Percentiles rank a stretch among this genome's conserved stretches.
Conservation (phyloP, 139 green algal genomes). For the Coelastrella sp. region DNA sequence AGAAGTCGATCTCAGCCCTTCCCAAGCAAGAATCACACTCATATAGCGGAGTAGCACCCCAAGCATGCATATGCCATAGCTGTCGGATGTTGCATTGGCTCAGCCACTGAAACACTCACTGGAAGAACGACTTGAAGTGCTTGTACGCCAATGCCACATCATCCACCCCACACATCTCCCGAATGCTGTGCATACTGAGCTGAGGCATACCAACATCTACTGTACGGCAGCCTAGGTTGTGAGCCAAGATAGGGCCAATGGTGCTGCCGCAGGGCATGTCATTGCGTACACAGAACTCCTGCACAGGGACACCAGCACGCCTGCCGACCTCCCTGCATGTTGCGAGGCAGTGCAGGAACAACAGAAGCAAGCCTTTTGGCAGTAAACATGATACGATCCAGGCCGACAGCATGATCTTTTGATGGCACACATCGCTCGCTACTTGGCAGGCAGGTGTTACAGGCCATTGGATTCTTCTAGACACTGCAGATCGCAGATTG, state of each 20-base stretch:
- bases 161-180: constrained; percentile 85
- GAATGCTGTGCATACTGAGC: constrained; percentile 88
- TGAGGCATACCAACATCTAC: constrained; percentile 90
- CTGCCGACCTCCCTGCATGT: constrained; percentile 57
- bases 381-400: constrained; percentile 85
- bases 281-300: constrained; percentile 92
- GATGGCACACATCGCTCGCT: no score
- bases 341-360: not conserved
- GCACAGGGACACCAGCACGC: constrained; percentile 79
- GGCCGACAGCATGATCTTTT: no score
- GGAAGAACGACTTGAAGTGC: constrained; percentile 88
- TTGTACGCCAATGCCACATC: constrained; percentile 77
- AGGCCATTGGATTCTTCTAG: no score
- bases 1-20: no score
- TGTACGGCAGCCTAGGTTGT: constrained; percentile 85
- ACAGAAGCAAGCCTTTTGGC: constrained; percentile 51
- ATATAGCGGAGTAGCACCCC: no score
- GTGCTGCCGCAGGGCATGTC: constrained; percentile 98
- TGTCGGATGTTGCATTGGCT: no score
- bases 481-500: no score
- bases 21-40: no score
- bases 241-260: constrained; percentile 96
- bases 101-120: constrained; percentile 42
- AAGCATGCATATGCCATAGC: not conserved
- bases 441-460: no score